Evolutionary conservation across 2,329 filamentous ascomycete genomes (phyloP).

Genomic region (Phaeosphaeria sp.): DNA sequence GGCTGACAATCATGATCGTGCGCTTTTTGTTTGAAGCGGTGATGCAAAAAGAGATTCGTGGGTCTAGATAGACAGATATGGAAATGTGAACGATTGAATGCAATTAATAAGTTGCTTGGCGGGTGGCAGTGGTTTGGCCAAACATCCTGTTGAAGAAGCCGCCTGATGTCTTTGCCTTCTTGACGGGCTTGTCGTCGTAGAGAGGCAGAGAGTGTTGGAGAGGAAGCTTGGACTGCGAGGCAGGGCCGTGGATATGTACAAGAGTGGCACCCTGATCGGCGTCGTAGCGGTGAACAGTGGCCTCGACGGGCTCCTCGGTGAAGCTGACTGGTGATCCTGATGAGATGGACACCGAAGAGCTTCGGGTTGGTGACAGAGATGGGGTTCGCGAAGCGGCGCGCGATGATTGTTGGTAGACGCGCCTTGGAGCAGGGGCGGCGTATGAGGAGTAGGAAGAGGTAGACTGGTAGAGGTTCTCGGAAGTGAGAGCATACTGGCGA

Average conservation of each 20-base stretch:
- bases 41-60: constrained; percentile 21
- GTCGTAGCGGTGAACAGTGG: constrained; percentile 51
- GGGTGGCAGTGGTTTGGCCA: constrained; percentile 28
- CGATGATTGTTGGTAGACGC: constrained; percentile 40
- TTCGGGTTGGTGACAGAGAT: constrained; percentile 56
- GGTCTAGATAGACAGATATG: constrained; percentile 31
- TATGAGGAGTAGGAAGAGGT: constrained; percentile 44
- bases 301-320: constrained; percentile 40
- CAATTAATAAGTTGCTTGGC: constrained; percentile 41
- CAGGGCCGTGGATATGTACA: constrained; percentile 51
- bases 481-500: constrained; percentile 47
- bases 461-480: constrained; percentile 49
- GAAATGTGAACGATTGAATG: constrained; percentile 29
- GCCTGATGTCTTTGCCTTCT: constrained; percentile 48
- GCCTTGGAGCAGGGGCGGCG: constrained; percentile 30
- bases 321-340: constrained; percentile 46
- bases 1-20: constrained; percentile 11
- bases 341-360: constrained; percentile 43
- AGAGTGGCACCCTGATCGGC: constrained; percentile 50
- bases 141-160: constrained; percentile 51
- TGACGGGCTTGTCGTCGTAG: constrained; percentile 49
- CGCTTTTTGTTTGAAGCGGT: constrained; percentile 24
- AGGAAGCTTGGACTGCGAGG: constrained; percentile 39
- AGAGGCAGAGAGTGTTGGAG: constrained; percentile 45
- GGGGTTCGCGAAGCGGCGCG: constrained; percentile 55